Percentiles rank a stretch among this genome's conserved stretches.
These are phyloP conservation scores for Penicillium sp. DNA, from an alignment of 2,329 filamentous ascomycete genomes.

Conservation along the genomic window DNA sequence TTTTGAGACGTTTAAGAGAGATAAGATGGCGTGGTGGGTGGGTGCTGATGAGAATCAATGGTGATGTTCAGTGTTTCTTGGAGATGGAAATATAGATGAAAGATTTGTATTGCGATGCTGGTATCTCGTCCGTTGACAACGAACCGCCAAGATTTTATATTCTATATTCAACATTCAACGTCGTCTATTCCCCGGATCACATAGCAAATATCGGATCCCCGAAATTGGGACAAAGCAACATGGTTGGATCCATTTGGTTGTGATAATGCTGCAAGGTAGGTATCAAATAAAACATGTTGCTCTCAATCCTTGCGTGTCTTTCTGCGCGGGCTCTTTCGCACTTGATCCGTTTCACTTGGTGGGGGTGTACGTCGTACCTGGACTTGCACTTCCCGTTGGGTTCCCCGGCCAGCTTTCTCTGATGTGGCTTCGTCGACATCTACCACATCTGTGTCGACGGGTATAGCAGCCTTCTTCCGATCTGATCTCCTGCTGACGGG, in stretches of 20 bases:
- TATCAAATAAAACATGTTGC: constrained; percentile 1
- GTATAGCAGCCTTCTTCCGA: background rate
- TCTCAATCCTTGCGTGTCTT: constrained; percentile 1
- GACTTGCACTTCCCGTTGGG: constrained; percentile 23
- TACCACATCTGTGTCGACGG: background rate
- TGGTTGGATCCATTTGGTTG: background rate
- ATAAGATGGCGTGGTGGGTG: constrained; percentile 64
- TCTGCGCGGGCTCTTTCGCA: constrained; percentile 5
- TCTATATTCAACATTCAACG: background rate
- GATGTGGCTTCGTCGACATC: background rate
- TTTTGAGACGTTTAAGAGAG: constrained; percentile 72
- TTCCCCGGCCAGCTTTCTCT: background rate
- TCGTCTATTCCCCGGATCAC: background rate
- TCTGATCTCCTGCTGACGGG: background rate
- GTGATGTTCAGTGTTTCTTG: constrained; percentile 4
- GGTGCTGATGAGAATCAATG: constrained; percentile 46
- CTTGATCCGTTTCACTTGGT: background rate
- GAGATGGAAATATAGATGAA: background rate
- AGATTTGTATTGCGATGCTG: constrained; percentile 10
- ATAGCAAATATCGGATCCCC: background rate
- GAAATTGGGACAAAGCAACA: background rate
- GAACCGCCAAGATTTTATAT: background rate
- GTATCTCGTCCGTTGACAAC: constrained; percentile 21
- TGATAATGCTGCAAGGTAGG: background rate
- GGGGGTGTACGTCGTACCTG: constrained; percentile 23